A percentile compares a stretch with the other conserved stretches of the same genome.
Evolutionary conservation across 257 asterid genomes (phyloP).

Genomic region (Petunia axillaris): DNA sequence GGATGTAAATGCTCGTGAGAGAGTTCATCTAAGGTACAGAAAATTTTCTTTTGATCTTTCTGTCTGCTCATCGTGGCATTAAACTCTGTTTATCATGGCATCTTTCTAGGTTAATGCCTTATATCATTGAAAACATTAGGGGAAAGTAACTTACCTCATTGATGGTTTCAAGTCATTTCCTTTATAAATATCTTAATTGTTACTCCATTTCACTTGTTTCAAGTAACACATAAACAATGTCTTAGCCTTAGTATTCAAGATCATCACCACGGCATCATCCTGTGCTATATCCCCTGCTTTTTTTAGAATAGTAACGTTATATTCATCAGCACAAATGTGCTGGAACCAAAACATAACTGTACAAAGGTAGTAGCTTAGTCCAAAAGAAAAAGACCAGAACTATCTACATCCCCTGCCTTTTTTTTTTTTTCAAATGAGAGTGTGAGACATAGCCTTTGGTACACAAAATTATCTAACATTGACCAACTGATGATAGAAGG

Average conservation of each 20-base stretch:
- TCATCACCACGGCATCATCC: neutral
- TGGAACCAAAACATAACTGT: no score
- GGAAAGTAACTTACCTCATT: neutral
- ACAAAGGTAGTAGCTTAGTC: no score
- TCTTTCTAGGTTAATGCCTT: neutral
- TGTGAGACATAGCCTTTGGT: neutral
- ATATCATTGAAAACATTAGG: neutral
- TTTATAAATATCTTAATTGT: neutral
- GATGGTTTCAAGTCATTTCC: neutral
- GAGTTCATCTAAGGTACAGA: slow-evolving; percentile 72
- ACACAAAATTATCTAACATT: neutral
- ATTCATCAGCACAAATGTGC: no score
- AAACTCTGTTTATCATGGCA: neutral
- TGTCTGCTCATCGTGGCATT: neutral
- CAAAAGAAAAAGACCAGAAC: no score
- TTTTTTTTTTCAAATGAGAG: neutral
- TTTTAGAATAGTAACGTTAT: no score
- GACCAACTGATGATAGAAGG: no score
- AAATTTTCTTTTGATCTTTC: slow-evolving; percentile 28
- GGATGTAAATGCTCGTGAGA: slow-evolving; percentile 87
- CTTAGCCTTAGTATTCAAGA: neutral
- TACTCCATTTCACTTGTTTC: neutral
- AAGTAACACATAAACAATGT: neutral
- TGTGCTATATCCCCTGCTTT: neutral
- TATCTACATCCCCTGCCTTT: no score